phyloP scores from a whole-genome alignment of 257 asterid species.

The Linderniella brevidens region DNA sequence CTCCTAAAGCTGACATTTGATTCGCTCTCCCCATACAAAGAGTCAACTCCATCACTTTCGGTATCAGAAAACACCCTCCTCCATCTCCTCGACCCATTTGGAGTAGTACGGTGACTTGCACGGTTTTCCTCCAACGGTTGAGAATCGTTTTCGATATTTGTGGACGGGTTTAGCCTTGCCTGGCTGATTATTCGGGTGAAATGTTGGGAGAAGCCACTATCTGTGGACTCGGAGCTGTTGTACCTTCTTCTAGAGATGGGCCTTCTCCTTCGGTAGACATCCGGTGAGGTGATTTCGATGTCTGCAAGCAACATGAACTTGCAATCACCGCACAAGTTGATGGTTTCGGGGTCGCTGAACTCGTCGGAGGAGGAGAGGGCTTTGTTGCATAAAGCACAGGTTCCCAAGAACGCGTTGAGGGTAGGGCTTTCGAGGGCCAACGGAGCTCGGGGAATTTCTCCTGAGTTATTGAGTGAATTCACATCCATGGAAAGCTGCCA shows the following conservation, averaged over 20 bases:
- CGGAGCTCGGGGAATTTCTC: slow-evolving; percentile 22
- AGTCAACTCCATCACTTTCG: slow-evolving; percentile 75
- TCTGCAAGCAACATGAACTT: slow-evolving; percentile 64
- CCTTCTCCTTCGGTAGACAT: slow-evolving; percentile 19
- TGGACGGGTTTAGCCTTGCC: slow-evolving; percentile 37
- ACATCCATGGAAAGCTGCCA: slow-evolving; percentile 36
- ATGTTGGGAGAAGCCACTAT: slow-evolving; percentile 46
- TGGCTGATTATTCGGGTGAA: slow-evolving; percentile 30
- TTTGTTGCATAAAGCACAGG: slow-evolving; percentile 55
- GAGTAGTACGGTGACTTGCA: slow-evolving; percentile 17
- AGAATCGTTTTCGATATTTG: slow-evolving; percentile 25
- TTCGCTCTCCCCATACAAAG: slow-evolving; percentile 59
- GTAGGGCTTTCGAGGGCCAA: slow-evolving; percentile 12
- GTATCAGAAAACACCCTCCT: slow-evolving; percentile 55
- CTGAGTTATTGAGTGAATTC: slow-evolving; percentile 21
- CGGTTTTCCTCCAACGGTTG: slow-evolving; percentile 28
- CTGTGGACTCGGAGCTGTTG: slow-evolving; percentile 46
- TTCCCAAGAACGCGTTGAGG: slow-evolving; percentile 8
- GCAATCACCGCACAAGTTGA: slow-evolving; percentile 60
- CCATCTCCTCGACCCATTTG: slow-evolving; percentile 57
- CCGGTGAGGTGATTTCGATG: slow-evolving; percentile 35
- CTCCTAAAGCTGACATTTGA: slow-evolving; percentile 56
- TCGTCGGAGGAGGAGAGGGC: slow-evolving; percentile 22
- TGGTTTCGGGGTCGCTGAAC: slow-evolving; percentile 27
- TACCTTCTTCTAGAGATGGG: slow-evolving; percentile 24